These are phyloP conservation scores for Gnomoniopsis sp. DNA, from an alignment of 2,329 filamentous ascomycete species.

Conservation along the genomic window DNA sequence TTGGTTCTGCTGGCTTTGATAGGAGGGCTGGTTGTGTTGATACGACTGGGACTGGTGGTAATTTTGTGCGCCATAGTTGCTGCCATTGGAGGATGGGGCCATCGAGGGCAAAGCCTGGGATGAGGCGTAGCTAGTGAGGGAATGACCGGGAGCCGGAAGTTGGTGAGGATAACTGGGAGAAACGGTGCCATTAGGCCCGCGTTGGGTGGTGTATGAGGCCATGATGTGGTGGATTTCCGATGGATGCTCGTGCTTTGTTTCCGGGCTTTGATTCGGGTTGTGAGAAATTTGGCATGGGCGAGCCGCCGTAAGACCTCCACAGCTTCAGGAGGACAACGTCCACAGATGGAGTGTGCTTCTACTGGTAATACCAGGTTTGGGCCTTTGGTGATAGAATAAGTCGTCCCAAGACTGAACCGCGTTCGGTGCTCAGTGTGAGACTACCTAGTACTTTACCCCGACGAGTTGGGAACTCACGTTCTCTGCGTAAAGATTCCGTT, in stretches of 20 bases:
- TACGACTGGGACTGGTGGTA: constrained; percentile 15
- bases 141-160: constrained; percentile 13
- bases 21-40: constrained; percentile 15
- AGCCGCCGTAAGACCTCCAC: neutral
- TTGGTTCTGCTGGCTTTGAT: constrained; percentile 15
- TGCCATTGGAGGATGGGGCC: constrained; percentile 16
- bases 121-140: constrained; percentile 10
- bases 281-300: neutral
- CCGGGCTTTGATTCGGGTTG: neutral
- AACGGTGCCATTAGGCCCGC: constrained; percentile 15
- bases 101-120: constrained; percentile 15
- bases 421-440: neutral
- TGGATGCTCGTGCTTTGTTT: neutral
- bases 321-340: neutral
- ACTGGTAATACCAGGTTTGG: too few species aligned
- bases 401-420: neutral
- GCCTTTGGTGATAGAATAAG: too few species aligned
- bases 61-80: constrained; percentile 3
- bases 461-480: neutral
- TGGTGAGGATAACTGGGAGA: constrained; percentile 16
- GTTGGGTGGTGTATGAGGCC: constrained; percentile 15
- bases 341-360: too few species aligned
- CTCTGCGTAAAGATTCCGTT: neutral
- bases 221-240: neutral
- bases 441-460: too few species aligned